These are phyloP conservation scores for Candida sp. DNA, from an alignment of 1,139 yeast genomes.

Conservation along the genomic window DNA sequence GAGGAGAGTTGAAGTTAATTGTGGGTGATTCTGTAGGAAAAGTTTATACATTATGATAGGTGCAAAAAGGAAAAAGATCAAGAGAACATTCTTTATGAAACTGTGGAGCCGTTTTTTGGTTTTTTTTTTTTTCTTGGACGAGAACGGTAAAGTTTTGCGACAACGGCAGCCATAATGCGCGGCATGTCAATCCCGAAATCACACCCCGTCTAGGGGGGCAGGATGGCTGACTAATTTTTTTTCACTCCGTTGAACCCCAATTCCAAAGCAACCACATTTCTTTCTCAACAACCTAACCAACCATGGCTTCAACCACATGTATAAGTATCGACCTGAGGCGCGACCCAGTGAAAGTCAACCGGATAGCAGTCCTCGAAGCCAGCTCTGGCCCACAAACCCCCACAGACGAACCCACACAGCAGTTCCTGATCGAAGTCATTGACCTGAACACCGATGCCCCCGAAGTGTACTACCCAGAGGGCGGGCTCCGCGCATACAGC, in stretches of 20 bases:
- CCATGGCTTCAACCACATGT: constrained; percentile 3
- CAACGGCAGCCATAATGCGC: neutral
- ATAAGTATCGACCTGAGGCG: neutral
- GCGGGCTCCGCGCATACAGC: constrained; percentile 34
- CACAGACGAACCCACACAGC: neutral
- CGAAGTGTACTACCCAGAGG: constrained; percentile 20
- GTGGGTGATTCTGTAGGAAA: constrained; percentile 46
- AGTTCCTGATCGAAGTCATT: neutral
- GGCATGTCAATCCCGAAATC: neutral
- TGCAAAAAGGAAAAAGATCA: neutral
- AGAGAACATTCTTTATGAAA: neutral
- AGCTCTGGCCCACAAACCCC: neutral
- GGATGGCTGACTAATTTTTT: no score
- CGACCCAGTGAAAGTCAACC: neutral
- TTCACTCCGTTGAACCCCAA: no score
- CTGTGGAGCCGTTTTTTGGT: neutral
- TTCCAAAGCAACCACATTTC: no score
- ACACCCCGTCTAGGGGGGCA: no score
- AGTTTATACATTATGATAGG: constrained; percentile 27
- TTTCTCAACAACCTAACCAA: neutral
- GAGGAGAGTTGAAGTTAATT: constrained; percentile 36
- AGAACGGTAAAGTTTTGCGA: no score
- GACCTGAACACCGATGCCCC: neutral
- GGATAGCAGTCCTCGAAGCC: constrained; percentile 5
- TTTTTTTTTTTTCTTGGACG: neutral